Conservation (phyloP, 2,329 filamentous ascomycete genomes). For the Myriosclerotinia curreyana region DNA sequence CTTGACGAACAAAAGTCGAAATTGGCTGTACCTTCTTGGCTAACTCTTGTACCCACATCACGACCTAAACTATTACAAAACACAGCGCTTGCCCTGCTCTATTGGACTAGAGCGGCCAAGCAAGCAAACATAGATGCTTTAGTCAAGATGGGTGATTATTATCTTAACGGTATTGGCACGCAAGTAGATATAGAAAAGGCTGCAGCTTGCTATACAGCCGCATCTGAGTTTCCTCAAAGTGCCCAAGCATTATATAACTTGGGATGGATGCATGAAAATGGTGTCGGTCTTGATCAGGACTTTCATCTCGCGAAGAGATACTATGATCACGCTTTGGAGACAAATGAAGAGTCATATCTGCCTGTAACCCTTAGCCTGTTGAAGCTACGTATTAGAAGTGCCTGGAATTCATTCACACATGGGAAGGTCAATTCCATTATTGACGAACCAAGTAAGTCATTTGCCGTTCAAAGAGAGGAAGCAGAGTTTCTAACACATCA, state of each 20-base stretch:
- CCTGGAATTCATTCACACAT: constrained; percentile 90
- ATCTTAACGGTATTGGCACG: constrained; percentile 77
- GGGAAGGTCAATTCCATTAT: constrained; percentile 91
- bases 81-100: constrained; percentile 62
- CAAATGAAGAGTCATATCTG: constrained; percentile 89
- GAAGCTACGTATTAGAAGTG: constrained; percentile 79
- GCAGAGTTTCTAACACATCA: constrained; percentile 48
- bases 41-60: constrained; percentile 38
- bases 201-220: constrained; percentile 86
- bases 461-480: background rate
- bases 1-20: constrained; percentile 61
- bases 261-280: constrained; percentile 99
- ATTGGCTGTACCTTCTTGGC: constrained; percentile 45
- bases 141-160: constrained; percentile 99
- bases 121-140: constrained; percentile 91
- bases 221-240: constrained; percentile 85
- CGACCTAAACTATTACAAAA: constrained; percentile 51
- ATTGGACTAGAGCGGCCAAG: constrained; percentile 92
- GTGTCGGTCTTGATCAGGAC: constrained; percentile 86
- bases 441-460: constrained; percentile 75
- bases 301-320: constrained; percentile 96
- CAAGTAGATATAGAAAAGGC: constrained; percentile 75
- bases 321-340: constrained; percentile 88
- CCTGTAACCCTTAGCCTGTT: constrained; percentile 86
- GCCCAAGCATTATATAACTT: constrained; percentile 96